Percentiles rank a stretch among this genome's conserved stretches.
Conservation (phyloP, 257 asterid species). For the Scutellaria galericulata region DNA sequence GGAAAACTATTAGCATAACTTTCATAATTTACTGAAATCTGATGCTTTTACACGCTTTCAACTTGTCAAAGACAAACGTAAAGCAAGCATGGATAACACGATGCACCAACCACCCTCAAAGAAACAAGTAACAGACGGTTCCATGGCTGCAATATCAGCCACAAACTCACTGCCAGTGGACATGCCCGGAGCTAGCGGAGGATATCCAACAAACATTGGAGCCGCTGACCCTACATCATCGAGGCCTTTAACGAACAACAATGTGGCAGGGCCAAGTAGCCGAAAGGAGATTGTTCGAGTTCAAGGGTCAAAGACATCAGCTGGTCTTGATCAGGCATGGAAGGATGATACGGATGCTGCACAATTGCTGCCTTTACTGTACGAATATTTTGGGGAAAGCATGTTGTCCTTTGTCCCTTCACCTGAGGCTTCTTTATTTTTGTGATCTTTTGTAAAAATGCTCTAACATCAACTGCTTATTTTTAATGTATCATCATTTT, state of each 20-base stretch:
- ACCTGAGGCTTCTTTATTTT: conserved; percentile 63
- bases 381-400: conserved; percentile 81
- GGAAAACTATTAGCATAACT: not conserved
- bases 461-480: not conserved
- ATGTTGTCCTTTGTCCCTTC: conserved; percentile 71
- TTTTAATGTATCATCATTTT: too few relatives aligned
- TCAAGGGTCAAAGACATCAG: conserved; percentile 55
- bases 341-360: conserved; percentile 58
- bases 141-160: conserved; percentile 41
- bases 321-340: conserved; percentile 65
- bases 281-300: conserved; percentile 49
- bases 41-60: conserved; percentile 13
- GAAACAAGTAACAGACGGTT: conserved; percentile 63
- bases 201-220: conserved; percentile 45
- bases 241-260: conserved; percentile 53
- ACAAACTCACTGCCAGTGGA: conserved; percentile 51
- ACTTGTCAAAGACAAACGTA: conserved; percentile 65
- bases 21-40: not conserved
- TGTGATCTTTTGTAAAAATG: conserved; percentile 42
- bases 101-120: conserved; percentile 79
- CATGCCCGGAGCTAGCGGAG: conserved; percentile 51
- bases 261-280: conserved; percentile 47
- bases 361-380: conserved; percentile 56
- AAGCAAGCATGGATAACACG: conserved; percentile 68
- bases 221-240: conserved; percentile 44